Evolutionary conservation across 2,329 filamentous ascomycete genomes (phyloP).

Genomic region (Didymella keratinophila): DNA sequence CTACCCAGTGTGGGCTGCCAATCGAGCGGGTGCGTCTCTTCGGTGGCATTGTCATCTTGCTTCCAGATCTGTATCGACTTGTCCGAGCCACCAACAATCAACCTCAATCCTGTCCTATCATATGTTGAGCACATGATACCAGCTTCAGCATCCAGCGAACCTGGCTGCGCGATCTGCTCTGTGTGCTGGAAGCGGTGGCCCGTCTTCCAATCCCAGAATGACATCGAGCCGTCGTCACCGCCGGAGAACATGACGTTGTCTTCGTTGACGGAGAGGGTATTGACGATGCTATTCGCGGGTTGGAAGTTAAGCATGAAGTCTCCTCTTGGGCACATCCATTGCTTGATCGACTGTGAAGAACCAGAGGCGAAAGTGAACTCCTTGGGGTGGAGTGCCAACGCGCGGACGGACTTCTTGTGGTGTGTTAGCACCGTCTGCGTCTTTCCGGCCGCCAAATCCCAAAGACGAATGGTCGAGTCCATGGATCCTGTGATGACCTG

Average conservation of each 20-base stretch:
- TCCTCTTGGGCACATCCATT: constrained; percentile 98
- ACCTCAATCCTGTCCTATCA: constrained; percentile 83
- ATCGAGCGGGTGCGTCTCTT: constrained; percentile 87
- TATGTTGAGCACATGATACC: constrained; percentile 96
- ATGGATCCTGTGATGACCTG: constrained; percentile 94
- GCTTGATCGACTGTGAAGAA: constrained; percentile 93
- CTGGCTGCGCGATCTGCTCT: constrained; percentile 92
- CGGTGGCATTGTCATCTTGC: constrained; percentile 87
- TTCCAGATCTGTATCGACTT: constrained; percentile 97
- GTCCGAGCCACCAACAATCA: constrained; percentile 95
- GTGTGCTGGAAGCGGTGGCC: constrained; percentile 89
- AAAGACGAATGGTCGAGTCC: constrained; percentile 71
- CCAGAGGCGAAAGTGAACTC: constrained; percentile 97
- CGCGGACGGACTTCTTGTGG: constrained; percentile 96
- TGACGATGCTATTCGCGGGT: constrained; percentile 95
- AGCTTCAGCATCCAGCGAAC: constrained; percentile 90
- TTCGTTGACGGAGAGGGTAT: constrained; percentile 90
- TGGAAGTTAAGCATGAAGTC: constrained; percentile 99
- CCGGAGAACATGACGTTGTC: constrained; percentile 96
- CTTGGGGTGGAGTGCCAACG: constrained; percentile 81
- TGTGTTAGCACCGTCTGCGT: constrained; percentile 95
- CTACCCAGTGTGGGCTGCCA: constrained; percentile 86
- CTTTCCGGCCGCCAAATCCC: constrained; percentile 96
- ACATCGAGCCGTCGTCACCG: constrained; percentile 94
- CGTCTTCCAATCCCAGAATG: constrained; percentile 99